Base-by-base conservation (phyloP, 2,329 filamentous ascomycete genomes). In the Atkinsonella texensis region DNA sequence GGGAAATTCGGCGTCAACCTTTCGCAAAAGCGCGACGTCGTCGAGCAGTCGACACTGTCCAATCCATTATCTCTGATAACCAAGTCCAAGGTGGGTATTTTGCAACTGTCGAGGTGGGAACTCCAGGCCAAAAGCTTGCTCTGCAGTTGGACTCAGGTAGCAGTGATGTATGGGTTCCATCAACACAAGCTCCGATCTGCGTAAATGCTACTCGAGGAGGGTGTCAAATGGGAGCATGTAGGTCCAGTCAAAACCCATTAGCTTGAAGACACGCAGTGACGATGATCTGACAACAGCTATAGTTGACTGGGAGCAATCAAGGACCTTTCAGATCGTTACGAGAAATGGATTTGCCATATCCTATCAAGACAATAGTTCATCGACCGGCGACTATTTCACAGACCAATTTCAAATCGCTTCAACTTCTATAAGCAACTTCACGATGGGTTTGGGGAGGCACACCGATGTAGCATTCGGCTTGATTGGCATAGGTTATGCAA, bases 111-210 rank as follows among this genome's bases (percentile, higher is more conserved):
- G 65, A 68, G 28, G 62, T 84, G 23, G 81, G 81, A 17, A 81
- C 74, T 7, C 80, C 81, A 0, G 64, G 66, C 12, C 81, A 84
- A 59, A 64, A 73, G 4, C 54, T 84, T 41, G 74, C 71, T 1
- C 64, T 84, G 49, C 78, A 82, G 61, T 70, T 84, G 44, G 81
- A 84, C 63, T 84, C 81, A 0, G 81, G 80, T 42, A 83, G 79
- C 59, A 82, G 79, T 54, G 81, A 85, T 65, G 74, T 80, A 20
- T 84, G 81, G 81, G 72, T 84, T 40, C 73, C 75, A 13, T 63
- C 65, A 43, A 63, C 58, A 53, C 47, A 51, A 5, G 65, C 72
- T 1, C 54, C 54, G 35, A 68, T 74, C 12, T 79, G 76, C 60
- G 53, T 63, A 15, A 54, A 58, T 8, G 54, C 53, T 7, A 48